A percentile compares a stretch with the other conserved stretches of the same genome.
Evolutionary conservation across 2,329 filamentous ascomycete species (phyloP).

Genomic region (Phialophora verrucosa): DNA sequence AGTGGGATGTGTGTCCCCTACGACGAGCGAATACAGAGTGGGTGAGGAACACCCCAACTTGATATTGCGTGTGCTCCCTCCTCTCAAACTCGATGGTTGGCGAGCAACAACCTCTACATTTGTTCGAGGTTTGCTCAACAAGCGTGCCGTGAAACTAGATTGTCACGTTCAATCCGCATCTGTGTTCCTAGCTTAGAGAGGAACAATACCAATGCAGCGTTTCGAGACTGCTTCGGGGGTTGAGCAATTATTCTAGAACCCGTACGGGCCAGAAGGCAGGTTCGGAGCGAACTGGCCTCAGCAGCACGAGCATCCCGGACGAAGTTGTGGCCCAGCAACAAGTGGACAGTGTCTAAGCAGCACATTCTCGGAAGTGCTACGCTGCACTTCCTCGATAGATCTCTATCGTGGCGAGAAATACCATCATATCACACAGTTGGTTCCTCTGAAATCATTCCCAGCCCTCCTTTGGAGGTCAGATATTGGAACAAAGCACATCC

Average conservation of each 20-base stretch:
- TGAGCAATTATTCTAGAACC: neutral
- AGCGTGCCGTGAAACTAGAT: neutral
- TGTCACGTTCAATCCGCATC: neutral
- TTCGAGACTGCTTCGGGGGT: neutral
- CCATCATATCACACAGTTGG: neutral
- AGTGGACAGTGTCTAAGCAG: neutral
- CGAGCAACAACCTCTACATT: neutral
- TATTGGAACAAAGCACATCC: neutral
- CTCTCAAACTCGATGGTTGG: neutral
- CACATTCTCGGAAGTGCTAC: neutral
- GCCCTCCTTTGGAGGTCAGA: neutral
- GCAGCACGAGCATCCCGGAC: neutral
- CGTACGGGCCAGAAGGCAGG: neutral
- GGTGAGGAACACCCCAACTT: neutral
- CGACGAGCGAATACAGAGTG: neutral
- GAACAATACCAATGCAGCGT: neutral
- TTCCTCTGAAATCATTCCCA: neutral
- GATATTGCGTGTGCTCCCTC: neutral
- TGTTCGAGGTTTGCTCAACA: neutral
- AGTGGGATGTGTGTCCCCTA: neutral
- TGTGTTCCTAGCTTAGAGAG: neutral
- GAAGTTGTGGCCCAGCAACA: neutral
- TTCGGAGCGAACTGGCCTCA: neutral
- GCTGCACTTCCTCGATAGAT: too few relatives aligned
- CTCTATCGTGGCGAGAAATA: neutral